Evolutionary conservation across 495 filamentous ascomycete genomes (phyloP), one percentile per base, ranked within the genome.

Genomic region (Xylaria grammica): DNA sequence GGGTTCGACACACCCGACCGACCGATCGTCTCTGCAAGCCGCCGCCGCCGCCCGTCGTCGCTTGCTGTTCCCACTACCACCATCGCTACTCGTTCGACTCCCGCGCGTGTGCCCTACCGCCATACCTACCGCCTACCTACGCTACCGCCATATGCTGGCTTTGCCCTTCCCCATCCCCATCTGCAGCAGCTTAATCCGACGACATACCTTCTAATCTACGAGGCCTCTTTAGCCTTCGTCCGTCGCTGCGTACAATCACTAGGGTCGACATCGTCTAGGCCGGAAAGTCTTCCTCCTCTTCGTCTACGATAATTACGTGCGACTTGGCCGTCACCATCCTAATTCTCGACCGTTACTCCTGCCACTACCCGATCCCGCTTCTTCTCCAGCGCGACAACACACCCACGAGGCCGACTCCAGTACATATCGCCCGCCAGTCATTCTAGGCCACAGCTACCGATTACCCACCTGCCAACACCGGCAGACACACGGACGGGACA

Each of bases 341-440:
- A 4, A 11, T 4, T 11, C 4, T 36, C 32, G 32, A 42, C 15
- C 17, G 7, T 7, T 42, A 17, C 40, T 42, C 6, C 13, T 42
- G 40, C 40, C 36, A 8, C 53, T 58, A 51, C 54, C 24, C 60
- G 30, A 52, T 34, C 48, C 45, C 45, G 48, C 60, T 24, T 54
- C 29, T 20, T 34, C 24, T 40, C 32, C 34, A 34, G 34, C 51
- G 51, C 51, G 51, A 54, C 56, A 60, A 44, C 51, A 30, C 51
- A 54, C 32, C n/a, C 30, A 32, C 51, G 51, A 54, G 40, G 17
- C 40, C 3, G 34, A 13, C 13, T 40, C 30, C 26, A 38, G 51
- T 52, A 51, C 46, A 48, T 59, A 53, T 56, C 38, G 56, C 40
- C 56, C 56, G 45, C 56, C 56, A 46, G 56, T 60, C 44, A 52